Evolutionary conservation across 495 filamentous ascomycete species (phyloP).

Genomic region (Gamarada debralockiae): DNA sequence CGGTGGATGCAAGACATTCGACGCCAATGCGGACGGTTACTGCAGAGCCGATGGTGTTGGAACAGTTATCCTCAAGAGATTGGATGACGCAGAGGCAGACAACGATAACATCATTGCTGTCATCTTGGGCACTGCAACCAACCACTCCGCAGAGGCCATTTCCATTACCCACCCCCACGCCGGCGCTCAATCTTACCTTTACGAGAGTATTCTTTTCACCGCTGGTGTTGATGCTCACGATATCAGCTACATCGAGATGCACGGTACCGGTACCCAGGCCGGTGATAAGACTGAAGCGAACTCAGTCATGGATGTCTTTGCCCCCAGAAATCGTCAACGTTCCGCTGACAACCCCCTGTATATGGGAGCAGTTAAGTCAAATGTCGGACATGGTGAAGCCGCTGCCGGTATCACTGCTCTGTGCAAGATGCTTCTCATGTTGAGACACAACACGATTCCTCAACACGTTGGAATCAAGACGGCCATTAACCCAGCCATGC

Average conservation of each 20-base stretch:
- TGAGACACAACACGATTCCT: conserved; percentile 49
- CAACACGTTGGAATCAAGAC: conserved; percentile 77
- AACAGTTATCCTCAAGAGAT: conserved; percentile 66
- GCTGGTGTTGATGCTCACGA: conserved; percentile 68
- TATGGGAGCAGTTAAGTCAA: conserved; percentile 81
- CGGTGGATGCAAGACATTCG: conserved; percentile 37
- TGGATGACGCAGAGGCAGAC: conserved; percentile 70
- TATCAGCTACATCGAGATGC: conserved; percentile 80
- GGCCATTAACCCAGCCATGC: conserved; percentile 75
- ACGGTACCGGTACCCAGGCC: conserved; percentile 86
- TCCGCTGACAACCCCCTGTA: conserved; percentile 66
- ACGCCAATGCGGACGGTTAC: conserved; percentile 62
- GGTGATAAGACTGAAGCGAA: conserved; percentile 75
- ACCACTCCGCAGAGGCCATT: conserved; percentile 71
- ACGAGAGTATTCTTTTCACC: conserved; percentile 56
- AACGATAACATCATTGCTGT: conserved; percentile 70
- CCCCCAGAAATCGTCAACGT: conserved; percentile 58
- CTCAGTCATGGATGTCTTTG: conserved; percentile 75
- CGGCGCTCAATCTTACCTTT: conserved; percentile 63
- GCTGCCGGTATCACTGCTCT: conserved; percentile 68
- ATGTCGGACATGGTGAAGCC: conserved; percentile 87
- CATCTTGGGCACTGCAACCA: conserved; percentile 61
- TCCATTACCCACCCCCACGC: conserved; percentile 80
- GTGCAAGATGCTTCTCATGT: conserved; percentile 76
- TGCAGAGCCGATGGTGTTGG: conserved; percentile 71